phyloP scores from a whole-genome alignment of 257 asterid genomes.

The Schizonepeta tenuifolia region DNA sequence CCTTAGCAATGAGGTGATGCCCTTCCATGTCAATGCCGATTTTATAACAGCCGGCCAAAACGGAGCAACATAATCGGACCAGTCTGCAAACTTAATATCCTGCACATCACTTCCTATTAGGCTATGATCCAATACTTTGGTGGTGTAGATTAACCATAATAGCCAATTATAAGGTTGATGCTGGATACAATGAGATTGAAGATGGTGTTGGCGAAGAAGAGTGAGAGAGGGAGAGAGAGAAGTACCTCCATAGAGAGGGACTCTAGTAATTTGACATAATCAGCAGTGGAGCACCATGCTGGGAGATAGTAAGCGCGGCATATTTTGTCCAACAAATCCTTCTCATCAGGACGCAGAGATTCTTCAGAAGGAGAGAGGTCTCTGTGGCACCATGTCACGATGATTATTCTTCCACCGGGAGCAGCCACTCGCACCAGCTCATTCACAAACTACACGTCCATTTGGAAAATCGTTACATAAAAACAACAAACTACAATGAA shows the following conservation, averaged over 20 bases:
- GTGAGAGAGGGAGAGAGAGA: background rate
- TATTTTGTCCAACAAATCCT: slow-evolving; percentile 62
- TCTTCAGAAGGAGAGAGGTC: slow-evolving; percentile 77
- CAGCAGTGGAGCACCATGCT: slow-evolving; percentile 88
- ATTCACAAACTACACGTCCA: slow-evolving; percentile 63
- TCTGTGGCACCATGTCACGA: slow-evolving; percentile 98
- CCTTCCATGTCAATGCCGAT: slow-evolving; percentile 89
- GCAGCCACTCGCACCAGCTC: slow-evolving; percentile 95
- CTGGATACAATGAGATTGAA: background rate
- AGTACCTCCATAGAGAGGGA: slow-evolving; percentile 81
- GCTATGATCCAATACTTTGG: background rate
- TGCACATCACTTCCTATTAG: slow-evolving; percentile 26
- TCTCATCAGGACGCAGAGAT: slow-evolving; percentile 67
- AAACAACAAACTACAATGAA: background rate
- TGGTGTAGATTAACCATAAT: background rate
- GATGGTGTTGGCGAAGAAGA: background rate
- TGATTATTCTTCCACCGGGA: slow-evolving; percentile 89
- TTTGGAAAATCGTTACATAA: slow-evolving; percentile 5
- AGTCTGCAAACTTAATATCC: slow-evolving; percentile 86
- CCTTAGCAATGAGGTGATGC: slow-evolving; percentile 72
- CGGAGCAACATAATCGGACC: slow-evolving; percentile 93
- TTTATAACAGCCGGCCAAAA: slow-evolving; percentile 97
- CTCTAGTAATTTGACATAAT: slow-evolving; percentile 71
- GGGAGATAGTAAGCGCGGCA: slow-evolving; percentile 86
- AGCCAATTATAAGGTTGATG: too few species aligned